Evolutionary conservation across 225 moss, liverwort and hornwort genomes (phyloP), one percentile per base, ranked within the genome.

Genomic region (Pleurozium schreberi): DNA sequence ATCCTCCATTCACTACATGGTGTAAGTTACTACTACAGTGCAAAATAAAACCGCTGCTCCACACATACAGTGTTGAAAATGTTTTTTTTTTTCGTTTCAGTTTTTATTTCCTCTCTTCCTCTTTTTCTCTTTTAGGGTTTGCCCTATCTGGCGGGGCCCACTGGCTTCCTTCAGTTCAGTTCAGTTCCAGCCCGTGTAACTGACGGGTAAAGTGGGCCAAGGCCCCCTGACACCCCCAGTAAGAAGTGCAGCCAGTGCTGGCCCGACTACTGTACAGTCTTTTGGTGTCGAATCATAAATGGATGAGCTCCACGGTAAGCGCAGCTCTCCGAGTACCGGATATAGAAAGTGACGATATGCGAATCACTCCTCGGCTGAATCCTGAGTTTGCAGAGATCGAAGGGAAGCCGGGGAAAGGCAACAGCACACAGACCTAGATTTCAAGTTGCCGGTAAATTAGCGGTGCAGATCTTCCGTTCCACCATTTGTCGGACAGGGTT

Each of bases 21-120:
- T n/a, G n/a, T n/a, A n/a, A n/a, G n/a, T n/a, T n/a, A n/a, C n/a
- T n/a, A n/a, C n/a, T n/a, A n/a, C n/a, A n/a, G n/a, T n/a, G n/a
- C n/a, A n/a, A n/a, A n/a, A n/a, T n/a, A n/a, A n/a, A n/a, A n/a
- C n/a, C n/a, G n/a, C n/a, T n/a, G n/a, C n/a, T n/a, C n/a, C n/a
- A n/a, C n/a, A n/a, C n/a, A n/a, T n/a, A n/a, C n/a, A n/a, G n/a
- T n/a, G n/a, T n/a, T n/a, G n/a, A n/a, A n/a, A n/a, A n/a, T n/a
- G n/a, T n/a, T n/a, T n/a, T n/a, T n/a, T n/a, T n/a, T n/a, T n/a
- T n/a, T n/a, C n/a, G n/a, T n/a, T n/a, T n/a, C n/a, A n/a, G n/a
- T 2, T 18, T 6, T 11, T 7, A 6, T 5, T 3, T 27, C 3
- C 13, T 17, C 4, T 1, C 27, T 10, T 12, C 3, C 3, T 4